Base-by-base conservation (phyloP, 2,329 filamentous ascomycete species). In the Ceratocystis colombiana region DNA sequence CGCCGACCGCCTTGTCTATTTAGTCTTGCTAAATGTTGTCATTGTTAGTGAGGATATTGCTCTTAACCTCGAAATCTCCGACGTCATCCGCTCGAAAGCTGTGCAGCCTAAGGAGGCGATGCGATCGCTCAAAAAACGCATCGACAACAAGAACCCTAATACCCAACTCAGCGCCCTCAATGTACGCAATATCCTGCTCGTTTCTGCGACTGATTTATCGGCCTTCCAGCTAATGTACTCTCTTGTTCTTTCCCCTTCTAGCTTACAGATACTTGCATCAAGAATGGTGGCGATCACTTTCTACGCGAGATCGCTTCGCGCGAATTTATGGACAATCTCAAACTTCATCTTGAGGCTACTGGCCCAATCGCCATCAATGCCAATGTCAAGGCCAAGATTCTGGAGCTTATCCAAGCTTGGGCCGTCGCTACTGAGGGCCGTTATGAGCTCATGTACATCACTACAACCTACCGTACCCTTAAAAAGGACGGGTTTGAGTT, bases 31-130 rank as follows among this genome's bases (percentile, higher is more conserved):
- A n/a, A 48, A 20, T 25, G 25, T 28, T 15, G 17, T 1, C 33
- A 22, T 10, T 8, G n/a, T 17, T 72, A 95, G 90, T 71, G 92
- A 99, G 78, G 93, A 99, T 74, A 97, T 99, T 75, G 88, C 94
- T 50, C 84, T 96, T 71, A 97, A 97, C 75, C 86, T 99, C 73
- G 94, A 99, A 77, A 97, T 99, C 72, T 96, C 93, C 75, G 94
- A 99, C 79, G 81, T 96, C 71, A 96, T 99, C 76, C 86, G 94
- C 72, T 97, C 92, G 73, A 97, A 97, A 80, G 96, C 91, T 20
- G 93, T 99, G 63, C 91, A 92, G 75, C 93, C 94, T 65, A 96
- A 93, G 77, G 94, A 99, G 77, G 94, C 94, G 69, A 99, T 99
- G 94, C 89, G 91, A 75, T 93, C 90, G 55, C 80, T 99, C 73